Evolutionary conservation across 176 grass and related monocot species (phyloP).

Genomic region (Microstegium vimineum): DNA sequence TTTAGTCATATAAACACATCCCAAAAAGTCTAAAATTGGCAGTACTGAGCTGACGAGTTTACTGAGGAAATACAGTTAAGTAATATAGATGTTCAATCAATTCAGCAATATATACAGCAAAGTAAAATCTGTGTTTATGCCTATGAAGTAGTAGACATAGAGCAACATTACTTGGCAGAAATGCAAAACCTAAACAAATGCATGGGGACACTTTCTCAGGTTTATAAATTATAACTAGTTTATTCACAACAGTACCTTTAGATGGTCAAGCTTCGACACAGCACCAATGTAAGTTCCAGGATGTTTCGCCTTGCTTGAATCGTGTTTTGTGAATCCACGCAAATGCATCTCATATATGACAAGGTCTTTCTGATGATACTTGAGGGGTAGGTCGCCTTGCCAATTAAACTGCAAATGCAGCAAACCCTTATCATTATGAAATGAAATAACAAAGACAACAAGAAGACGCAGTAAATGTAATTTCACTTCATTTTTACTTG

Average conservation of each 20-base stretch:
- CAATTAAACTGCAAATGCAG: conserved; percentile 80
- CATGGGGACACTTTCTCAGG: neutral
- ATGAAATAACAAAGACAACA: conserved; percentile 1
- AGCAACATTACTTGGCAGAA: neutral
- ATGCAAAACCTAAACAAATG: neutral
- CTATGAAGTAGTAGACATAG: neutral
- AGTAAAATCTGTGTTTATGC: neutral
- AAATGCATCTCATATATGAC: conserved; percentile 96
- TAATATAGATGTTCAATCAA: conserved; percentile 1
- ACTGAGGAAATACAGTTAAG: neutral
- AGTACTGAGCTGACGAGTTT: neutral
- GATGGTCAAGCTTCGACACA: conserved; percentile 75
- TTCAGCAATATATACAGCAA: neutral
- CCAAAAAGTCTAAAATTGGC: neutral
- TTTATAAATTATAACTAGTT: neutral
- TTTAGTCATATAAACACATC: neutral
- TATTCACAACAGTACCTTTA: conserved; percentile 54
- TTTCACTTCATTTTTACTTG: conserved; percentile 20
- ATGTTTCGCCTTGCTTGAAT: conserved; percentile 57
- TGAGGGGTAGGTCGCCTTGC: conserved; percentile 74
- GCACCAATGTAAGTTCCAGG: conserved; percentile 81
- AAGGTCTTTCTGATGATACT: conserved; percentile 60
- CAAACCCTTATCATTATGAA: conserved; percentile 9
- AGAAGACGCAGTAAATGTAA: neutral
- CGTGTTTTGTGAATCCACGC: conserved; percentile 84